Evolutionary conservation across 106 monocot species (phyloP).

Genomic region (Platanthera guangdongensis): DNA sequence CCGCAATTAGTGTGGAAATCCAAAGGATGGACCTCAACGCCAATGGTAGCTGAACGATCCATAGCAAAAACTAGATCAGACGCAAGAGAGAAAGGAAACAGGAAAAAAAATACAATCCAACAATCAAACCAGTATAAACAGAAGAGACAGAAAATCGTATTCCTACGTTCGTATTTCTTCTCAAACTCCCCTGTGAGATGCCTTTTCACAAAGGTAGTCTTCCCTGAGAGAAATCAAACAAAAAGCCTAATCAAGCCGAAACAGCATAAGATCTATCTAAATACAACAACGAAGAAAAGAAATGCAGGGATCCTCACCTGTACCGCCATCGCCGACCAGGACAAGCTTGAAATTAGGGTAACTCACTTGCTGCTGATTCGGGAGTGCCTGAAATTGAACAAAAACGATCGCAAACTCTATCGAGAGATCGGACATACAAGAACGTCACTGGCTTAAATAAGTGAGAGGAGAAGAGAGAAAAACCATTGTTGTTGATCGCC

Average conservation of each 20-base stretch:
- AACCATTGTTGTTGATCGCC: not conserved
- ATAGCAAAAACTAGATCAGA: not conserved
- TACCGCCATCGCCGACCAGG: slow-evolving; percentile 25
- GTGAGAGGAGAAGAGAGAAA: not conserved
- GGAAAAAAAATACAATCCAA: not conserved
- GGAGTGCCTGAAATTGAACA: slow-evolving; percentile 17
- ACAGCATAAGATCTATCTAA: not conserved
- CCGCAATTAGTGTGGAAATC: slow-evolving; percentile 63
- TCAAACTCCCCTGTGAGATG: slow-evolving; percentile 58
- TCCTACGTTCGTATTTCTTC: slow-evolving; percentile 57
- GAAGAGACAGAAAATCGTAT: not conserved
- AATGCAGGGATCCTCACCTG: slow-evolving; percentile 10
- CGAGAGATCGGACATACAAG: not conserved
- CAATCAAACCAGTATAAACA: not conserved
- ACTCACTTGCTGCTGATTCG: slow-evolving; percentile 22
- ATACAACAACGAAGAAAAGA: not conserved
- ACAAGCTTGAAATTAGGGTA: slow-evolving; percentile 33
- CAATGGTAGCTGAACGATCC: slow-evolving; percentile 44
- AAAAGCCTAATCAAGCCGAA: not conserved
- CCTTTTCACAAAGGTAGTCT: slow-evolving; percentile 55
- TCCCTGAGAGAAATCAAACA: slow-evolving; percentile 24
- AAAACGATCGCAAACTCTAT: not conserved
- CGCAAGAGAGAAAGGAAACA: not conserved
- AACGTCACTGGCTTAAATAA: not conserved
- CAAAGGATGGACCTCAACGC: slow-evolving; percentile 66